Base-by-base conservation (phyloP, 441 rosid genomes). In the Adansonia rubrostipa region DNA sequence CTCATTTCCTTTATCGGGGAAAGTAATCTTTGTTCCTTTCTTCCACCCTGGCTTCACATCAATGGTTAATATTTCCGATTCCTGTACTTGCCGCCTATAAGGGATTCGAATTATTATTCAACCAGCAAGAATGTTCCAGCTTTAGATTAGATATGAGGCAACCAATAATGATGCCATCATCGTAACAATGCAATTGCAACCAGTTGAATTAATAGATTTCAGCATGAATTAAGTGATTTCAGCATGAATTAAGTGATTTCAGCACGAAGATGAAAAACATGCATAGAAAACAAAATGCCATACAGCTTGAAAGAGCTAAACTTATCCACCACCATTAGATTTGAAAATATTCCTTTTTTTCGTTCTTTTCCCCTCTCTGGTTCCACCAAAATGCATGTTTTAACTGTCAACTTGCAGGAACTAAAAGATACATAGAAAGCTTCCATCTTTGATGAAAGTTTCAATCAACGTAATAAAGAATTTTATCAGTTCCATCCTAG, bases 1-100 rank as follows among this genome's bases (percentile, higher is more conserved):
- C 84, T 96, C 98, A 10, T 96, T 96, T 45, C 98, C 99, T 84
- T 96, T 96, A 61, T 93, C 98, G 0, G 92, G 94, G 85, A 96
- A 96, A 11, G 94, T 93, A 22, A 96, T 87, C 86, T 96, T 96
- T 4, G 99, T 96, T 54, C 99, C 98, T 78, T 91, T 94, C 86
- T 96, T 96, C 99, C 99, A 94, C 15, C 99, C 97, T 0, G 97
- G 99, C 86, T 94, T 94, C 78, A 94, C 97, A 44, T 85, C 97
- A 66, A 93, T 94, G 4, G 91, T 92, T 56, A 96, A 57, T 69
- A 92, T 91, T 89, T 94, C 98, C 5, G 95, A 86, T 76, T 96
- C 96, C 58, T 86, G 90, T 2, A 75, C 89, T 10, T 86, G 93
- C 77, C 89, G 81, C 84, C 99, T 92, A 83, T 78, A 78, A 78